Evolutionary conservation across 1,284 basidiomycete species (phyloP).

Genomic region (Amylostereum areolatum): DNA sequence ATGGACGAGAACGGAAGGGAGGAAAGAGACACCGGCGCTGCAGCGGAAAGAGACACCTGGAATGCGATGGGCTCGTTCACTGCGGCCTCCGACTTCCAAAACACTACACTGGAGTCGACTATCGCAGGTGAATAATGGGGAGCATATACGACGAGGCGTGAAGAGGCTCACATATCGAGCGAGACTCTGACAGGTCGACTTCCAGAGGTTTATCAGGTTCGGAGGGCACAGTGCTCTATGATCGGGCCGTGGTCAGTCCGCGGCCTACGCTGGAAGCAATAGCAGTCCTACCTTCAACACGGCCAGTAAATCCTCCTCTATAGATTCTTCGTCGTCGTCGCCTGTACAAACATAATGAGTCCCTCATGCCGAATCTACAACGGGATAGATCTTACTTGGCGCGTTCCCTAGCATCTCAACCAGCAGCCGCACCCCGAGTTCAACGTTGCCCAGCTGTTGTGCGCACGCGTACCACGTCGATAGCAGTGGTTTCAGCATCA

Average conservation of each 20-base stretch:
- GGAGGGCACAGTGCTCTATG: conserved; percentile 63
- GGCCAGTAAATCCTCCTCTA: conserved; percentile 63
- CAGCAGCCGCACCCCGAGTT: conserved; percentile 64
- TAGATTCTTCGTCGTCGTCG: conserved; percentile 38
- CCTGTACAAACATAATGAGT: conserved; percentile 6
- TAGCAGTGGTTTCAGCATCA: conserved; percentile 67
- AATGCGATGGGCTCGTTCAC: conserved; percentile 63
- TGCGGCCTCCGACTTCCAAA: conserved; percentile 60
- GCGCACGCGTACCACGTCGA: conserved; percentile 77
- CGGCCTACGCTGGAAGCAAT: not conserved
- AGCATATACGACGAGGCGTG: conserved; percentile 4
- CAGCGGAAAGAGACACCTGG: conserved; percentile 60
- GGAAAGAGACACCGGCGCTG: conserved; percentile 37
- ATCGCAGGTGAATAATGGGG: not conserved
- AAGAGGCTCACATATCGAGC: conserved; percentile 52
- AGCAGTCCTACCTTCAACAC: conserved; percentile 54
- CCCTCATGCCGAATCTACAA: not conserved
- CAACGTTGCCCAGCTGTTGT: conserved; percentile 68
- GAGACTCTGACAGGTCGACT: conserved; percentile 57
- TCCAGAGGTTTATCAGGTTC: conserved; percentile 46
- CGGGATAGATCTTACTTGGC: conserved; percentile 30
- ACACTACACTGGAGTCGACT: conserved; percentile 66
- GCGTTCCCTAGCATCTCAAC: conserved; percentile 76
- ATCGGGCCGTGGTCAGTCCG: not conserved
- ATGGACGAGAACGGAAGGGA: conserved; percentile 54